Conservation (phyloP, 2,329 filamentous ascomycete genomes). For the Cladophialophora psammophila region DNA sequence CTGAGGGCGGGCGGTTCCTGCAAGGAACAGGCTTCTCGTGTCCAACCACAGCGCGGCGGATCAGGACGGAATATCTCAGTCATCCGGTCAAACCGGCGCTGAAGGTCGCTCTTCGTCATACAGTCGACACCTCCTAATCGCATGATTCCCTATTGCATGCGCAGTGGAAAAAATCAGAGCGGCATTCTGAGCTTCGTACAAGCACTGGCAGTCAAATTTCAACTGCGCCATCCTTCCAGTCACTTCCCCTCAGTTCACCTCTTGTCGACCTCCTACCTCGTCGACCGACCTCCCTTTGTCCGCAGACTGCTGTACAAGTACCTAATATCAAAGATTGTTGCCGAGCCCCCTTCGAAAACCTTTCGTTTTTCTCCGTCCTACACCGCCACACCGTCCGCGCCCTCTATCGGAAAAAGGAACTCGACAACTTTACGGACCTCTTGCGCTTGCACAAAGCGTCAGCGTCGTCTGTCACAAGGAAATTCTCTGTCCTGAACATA, state of each 20-base stretch:
- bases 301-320: background rate
- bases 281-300: slow-evolving; percentile 7
- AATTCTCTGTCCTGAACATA: slow-evolving; percentile 7
- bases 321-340: background rate
- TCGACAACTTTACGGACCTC: background rate
- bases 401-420: slow-evolving; percentile 5
- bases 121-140: slow-evolving; percentile 15
- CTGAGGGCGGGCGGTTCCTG: slow-evolving; percentile 33
- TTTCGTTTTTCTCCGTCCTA: slow-evolving; percentile 20
- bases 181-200: slow-evolving; percentile 3
- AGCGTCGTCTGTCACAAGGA: slow-evolving; percentile 9
- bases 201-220: slow-evolving; percentile 14
- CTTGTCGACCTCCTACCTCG: slow-evolving; percentile 1
- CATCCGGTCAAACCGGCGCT: slow-evolving; percentile 27
- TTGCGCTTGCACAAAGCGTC: slow-evolving; percentile 17
- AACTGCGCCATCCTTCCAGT: slow-evolving; percentile 8
- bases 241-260: background rate
- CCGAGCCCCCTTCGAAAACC: slow-evolving; percentile 13
- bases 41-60: slow-evolving; percentile 30
- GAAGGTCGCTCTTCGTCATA: slow-evolving; percentile 28
- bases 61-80: slow-evolving; percentile 31
- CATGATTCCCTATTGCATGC: slow-evolving; percentile 15
- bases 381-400: slow-evolving; percentile 33
- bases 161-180: slow-evolving; percentile 13
- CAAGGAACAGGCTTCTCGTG: slow-evolving; percentile 30